phyloP scores from a whole-genome alignment of 2,329 filamentous ascomycete species.

The Chaetomium globosum region DNA sequence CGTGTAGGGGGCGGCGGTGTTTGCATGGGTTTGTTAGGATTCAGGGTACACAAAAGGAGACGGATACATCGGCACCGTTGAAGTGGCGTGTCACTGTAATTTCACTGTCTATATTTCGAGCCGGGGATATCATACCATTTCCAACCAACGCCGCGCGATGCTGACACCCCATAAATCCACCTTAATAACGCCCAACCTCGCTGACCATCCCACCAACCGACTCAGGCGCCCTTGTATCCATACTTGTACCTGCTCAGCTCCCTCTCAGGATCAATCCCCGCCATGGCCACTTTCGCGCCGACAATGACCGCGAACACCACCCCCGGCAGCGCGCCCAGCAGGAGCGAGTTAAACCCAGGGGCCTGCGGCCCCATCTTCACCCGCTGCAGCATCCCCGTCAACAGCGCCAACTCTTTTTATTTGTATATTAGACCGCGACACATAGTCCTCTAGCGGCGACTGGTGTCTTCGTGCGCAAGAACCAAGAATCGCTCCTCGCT shows the following conservation, averaged over 20 bases:
- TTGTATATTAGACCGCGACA: too few relatives aligned
- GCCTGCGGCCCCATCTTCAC: conserved; percentile 37
- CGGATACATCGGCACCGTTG: neutral
- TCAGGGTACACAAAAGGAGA: conserved; percentile 13
- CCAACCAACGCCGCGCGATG: conserved; percentile 19
- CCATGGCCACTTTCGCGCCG: conserved; percentile 66
- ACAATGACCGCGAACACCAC: conserved; percentile 64
- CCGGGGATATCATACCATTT: neutral
- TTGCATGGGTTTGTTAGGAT: neutral
- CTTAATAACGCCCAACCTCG: neutral
- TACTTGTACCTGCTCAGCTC: conserved; percentile 66
- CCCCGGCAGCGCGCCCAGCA: conserved; percentile 56
- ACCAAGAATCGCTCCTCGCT: neutral
- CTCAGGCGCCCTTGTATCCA: conserved; percentile 64
- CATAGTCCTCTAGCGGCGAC: conserved; percentile 56
- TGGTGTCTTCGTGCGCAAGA: conserved; percentile 15
- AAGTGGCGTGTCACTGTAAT: neutral
- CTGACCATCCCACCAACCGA: neutral
- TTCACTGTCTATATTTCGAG: neutral
- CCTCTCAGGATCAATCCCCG: conserved; percentile 66
- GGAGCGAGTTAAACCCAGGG: conserved; percentile 43
- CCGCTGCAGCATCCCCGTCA: conserved; percentile 48
- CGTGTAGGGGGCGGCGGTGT: conserved; percentile 46
- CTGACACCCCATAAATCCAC: neutral
- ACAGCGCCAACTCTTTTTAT: conserved; percentile 56